A percentile compares a stretch with the other conserved stretches of the same genome.
phyloP scores from a whole-genome alignment of 495 filamentous ascomycete genomes.

The Talaromyces ruber region DNA sequence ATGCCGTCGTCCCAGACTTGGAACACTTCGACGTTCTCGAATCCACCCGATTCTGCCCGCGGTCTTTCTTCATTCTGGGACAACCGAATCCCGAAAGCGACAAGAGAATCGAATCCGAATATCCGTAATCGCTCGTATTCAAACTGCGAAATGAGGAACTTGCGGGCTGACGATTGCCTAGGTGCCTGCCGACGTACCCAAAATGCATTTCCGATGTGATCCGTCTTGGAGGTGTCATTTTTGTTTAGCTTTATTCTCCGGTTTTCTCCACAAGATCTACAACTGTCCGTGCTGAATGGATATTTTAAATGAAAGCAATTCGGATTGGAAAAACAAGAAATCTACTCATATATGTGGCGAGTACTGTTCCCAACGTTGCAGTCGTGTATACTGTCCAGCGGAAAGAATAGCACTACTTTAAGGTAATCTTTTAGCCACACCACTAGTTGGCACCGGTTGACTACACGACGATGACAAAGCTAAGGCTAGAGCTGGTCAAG shows the following conservation, averaged over 20 bases:
- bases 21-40: too few species aligned
- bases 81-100: not conserved
- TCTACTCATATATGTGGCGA: not conserved
- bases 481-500: too few species aligned
- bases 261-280: not conserved
- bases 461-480: too few species aligned
- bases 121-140: not conserved
- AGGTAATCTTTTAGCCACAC: too few species aligned
- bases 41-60: slow-evolving; percentile 3
- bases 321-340: not conserved
- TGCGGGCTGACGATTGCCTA: not conserved
- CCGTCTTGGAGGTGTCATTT: not conserved
- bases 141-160: not conserved
- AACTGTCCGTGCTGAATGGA: not conserved
- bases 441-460: too few species aligned
- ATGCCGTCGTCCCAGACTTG: too few species aligned
- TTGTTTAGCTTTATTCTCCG: not conserved
- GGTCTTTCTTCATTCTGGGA: not conserved
- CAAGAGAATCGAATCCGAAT: not conserved
- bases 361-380: not conserved
- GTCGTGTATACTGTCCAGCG: too few species aligned
- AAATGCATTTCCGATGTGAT: not conserved
- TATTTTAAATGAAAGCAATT: not conserved
- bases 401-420: too few species aligned
- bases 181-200: not conserved